Base-by-base conservation (phyloP, 179 eudicot species). In the Vitellaria paradoxa region DNA sequence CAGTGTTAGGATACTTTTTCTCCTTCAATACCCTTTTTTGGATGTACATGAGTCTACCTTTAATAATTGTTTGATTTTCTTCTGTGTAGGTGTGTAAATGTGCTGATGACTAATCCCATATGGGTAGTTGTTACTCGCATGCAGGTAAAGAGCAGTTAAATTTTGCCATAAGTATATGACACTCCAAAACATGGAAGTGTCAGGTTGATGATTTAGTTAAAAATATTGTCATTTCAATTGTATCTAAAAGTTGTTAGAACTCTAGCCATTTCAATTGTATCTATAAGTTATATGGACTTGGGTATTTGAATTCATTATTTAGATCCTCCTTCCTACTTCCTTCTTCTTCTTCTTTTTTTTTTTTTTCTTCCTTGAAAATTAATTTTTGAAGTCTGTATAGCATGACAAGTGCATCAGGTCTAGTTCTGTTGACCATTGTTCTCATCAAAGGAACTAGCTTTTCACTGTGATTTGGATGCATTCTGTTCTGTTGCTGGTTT, bases 91-190 rank as follows among this genome's bases (percentile, higher is more conserved):
- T 91, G 96, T 81, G 86, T 85, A 59, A 96, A 96, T 86, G 99
- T 96, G 84, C 86, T 96, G 87, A 85, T 96, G 87, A 96, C 99
- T 30, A 96, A 91, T 92, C 99, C 99, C 52, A 93, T 96, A 81
- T 96, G 99, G 99, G 90, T 96, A 64, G 85, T 96, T 67, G 99
- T 93, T 79, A 96, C 95, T 21, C 97, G 98, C 75, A 93, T 96
- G 99, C 99, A 96, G 98, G 99, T 96, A 85, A 75, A 66, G 50
- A 55, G 59, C 53, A 40, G 20, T 37, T 62, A 14, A 45, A 60
- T 66, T 78, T 64, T 64, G 55, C 45, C 70, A 55, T 6, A 6
- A 65, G 68, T 73, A 9, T 65, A 57, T 73, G 50, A 79, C 74
- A 59, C 59, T 55, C 30, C 18, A 24, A 74, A 47, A 53, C 42